phyloP scores from a whole-genome alignment of 192 early-diverging fungal genomes.

The Phlyctochytrium arcticum region DNA sequence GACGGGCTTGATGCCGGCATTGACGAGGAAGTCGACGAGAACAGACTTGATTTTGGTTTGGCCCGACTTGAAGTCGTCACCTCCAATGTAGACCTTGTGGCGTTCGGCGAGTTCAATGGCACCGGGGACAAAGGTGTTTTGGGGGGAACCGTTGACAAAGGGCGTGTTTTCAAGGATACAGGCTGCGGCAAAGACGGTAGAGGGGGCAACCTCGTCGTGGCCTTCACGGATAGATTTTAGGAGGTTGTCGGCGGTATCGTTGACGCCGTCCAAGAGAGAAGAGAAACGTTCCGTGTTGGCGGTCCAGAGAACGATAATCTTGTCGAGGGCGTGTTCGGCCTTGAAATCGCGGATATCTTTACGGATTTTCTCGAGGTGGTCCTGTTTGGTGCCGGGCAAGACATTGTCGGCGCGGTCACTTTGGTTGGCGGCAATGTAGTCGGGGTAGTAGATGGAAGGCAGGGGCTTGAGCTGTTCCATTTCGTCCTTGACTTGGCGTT shows the following conservation, averaged over 20 bases:
- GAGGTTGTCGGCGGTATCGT: constrained; percentile 94
- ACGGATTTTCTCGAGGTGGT: constrained; percentile 89
- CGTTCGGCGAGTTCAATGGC: constrained; percentile 84
- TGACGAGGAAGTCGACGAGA: constrained; percentile 97
- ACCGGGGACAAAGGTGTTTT: constrained; percentile 99
- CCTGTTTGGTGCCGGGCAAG: constrained; percentile 79
- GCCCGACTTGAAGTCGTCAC: constrained; percentile 99
- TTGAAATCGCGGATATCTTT: constrained; percentile 95
- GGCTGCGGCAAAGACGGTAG: constrained; percentile 93
- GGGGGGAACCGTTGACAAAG: constrained; percentile 98
- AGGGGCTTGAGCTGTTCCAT: constrained; percentile 80
- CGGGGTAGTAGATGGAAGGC: constrained; percentile 97
- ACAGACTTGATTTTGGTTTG: constrained; percentile 99
- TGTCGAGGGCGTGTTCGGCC: constrained; percentile 78
- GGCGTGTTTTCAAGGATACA: constrained; percentile 92
- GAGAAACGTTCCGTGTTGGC: constrained; percentile 98
- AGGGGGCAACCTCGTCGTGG: constrained; percentile 92
- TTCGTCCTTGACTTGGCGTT: constrained; percentile 83
- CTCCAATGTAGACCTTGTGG: constrained; percentile 87
- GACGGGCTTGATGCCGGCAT: constrained; percentile 97
- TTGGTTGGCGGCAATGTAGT: constrained; percentile 99
- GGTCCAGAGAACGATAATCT: constrained; percentile 96
- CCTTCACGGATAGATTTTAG: constrained; percentile 71
- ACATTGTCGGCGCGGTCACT: constrained; percentile 93
- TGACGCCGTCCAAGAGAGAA: constrained; percentile 83